Evolutionary conservation across 2,329 filamentous ascomycete species (phyloP).

Genomic region (Alternaria sp.): DNA sequence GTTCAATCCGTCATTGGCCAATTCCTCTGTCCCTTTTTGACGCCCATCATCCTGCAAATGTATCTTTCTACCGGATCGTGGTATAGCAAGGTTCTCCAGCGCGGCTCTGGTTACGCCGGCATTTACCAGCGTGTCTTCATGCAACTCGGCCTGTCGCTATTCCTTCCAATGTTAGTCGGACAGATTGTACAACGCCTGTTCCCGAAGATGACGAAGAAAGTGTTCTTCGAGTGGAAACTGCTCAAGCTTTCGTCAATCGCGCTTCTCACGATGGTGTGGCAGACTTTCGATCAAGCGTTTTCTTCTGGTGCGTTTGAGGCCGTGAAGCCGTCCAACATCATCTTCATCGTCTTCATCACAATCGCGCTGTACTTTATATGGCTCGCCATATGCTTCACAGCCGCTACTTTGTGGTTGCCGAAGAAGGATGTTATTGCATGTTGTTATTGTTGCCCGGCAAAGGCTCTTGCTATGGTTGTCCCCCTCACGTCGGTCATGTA

Average conservation of each 20-base stretch:
- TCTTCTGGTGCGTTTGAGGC: constrained; percentile 67
- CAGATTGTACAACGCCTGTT: constrained; percentile 67
- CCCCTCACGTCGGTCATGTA: constrained; percentile 75
- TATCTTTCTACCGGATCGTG: constrained; percentile 63
- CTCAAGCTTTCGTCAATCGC: constrained; percentile 56
- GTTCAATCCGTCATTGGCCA: constrained; percentile 77
- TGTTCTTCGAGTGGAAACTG: constrained; percentile 59
- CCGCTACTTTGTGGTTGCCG: constrained; percentile 63
- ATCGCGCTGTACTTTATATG: constrained; percentile 70
- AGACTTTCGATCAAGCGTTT: constrained; percentile 72
- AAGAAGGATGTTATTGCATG: constrained; percentile 72
- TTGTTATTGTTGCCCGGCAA: constrained; percentile 77
- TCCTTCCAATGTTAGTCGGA: constrained; percentile 69
- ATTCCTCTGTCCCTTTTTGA: constrained; percentile 72
- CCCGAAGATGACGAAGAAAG: constrained; percentile 61
- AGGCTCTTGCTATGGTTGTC: constrained; percentile 75
- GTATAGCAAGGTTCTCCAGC: constrained; percentile 66
- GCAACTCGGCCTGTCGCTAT: constrained; percentile 72
- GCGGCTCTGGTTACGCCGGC: constrained; percentile 60
- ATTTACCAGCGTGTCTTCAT: constrained; percentile 74
- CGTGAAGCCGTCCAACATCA: constrained; percentile 66
- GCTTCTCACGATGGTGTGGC: constrained; percentile 66
- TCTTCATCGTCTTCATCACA: constrained; percentile 74
- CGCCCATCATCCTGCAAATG: constrained; percentile 69
- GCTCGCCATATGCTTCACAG: constrained; percentile 67